These are phyloP conservation scores for Acanthamoeba royreba DNA, from an alignment of 208 protist species.

Conservation along the genomic window DNA sequence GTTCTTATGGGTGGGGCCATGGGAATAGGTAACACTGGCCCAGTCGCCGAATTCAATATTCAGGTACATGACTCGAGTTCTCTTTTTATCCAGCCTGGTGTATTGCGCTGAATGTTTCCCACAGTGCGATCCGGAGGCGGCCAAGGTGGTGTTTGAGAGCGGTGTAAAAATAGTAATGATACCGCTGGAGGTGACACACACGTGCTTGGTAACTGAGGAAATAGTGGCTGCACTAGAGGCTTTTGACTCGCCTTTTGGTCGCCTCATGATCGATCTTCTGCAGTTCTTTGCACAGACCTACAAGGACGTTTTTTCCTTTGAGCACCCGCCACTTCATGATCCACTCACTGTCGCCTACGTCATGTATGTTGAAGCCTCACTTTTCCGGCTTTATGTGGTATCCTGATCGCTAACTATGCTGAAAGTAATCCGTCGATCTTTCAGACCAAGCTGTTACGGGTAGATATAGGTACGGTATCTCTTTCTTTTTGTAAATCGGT, in stretches of 20 bases:
- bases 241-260: constrained; percentile 46
- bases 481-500: not conserved
- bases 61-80: not conserved
- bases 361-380: not conserved
- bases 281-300: constrained; percentile 60
- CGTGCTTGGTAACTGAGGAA: constrained; percentile 48
- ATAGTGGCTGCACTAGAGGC: constrained; percentile 30
- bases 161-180: constrained; percentile 63
- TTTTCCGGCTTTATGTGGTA: not conserved
- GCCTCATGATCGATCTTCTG: constrained; percentile 51
- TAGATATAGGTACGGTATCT: constrained; percentile 14
- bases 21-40: constrained; percentile 59
- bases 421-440: constrained; percentile 9
- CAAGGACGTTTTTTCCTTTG: constrained; percentile 46
- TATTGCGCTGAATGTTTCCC: not conserved
- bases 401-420: not conserved
- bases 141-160: constrained; percentile 61
- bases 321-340: constrained; percentile 61
- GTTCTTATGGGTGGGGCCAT: constrained; percentile 67
- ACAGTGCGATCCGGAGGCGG: constrained; percentile 63
- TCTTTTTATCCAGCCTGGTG: not conserved
- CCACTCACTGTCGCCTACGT: constrained; percentile 49
- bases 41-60: constrained; percentile 63
- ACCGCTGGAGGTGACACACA: constrained; percentile 70
- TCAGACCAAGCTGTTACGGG: constrained; percentile 27